These are phyloP conservation scores for Trametes meyenii DNA, from an alignment of 768 basidiomycete species.

Conservation along the genomic window DNA sequence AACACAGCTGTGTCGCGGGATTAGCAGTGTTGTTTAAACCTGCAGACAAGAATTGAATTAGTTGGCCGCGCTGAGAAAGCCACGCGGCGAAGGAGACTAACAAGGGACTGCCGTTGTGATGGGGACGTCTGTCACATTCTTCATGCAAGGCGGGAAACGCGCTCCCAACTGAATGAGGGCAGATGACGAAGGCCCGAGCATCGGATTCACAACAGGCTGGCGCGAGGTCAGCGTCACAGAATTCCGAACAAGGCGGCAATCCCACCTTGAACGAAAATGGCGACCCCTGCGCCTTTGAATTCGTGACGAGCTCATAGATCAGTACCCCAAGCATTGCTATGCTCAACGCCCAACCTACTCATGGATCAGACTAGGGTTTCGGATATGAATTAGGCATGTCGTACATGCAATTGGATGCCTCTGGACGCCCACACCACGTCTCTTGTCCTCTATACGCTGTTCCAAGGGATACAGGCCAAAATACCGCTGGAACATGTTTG, in stretches of 20 bases:
- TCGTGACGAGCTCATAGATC: conserved; percentile 84
- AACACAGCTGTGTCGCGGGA: conserved; percentile 68
- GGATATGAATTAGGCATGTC: conserved; percentile 25
- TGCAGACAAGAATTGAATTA: conserved; percentile 31
- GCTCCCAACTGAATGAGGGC: conserved; percentile 88
- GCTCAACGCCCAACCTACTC: conserved; percentile 64
- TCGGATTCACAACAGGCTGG: conserved; percentile 81
- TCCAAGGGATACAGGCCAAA: conserved; percentile 56
- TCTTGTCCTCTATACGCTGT: conserved; percentile 88
- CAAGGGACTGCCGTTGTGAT: conserved; percentile 60
- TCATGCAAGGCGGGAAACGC: conserved; percentile 94
- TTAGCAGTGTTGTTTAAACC: conserved; percentile 87
- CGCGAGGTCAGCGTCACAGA: background rate
- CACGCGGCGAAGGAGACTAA: conserved; percentile 36
- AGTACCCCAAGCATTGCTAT: conserved; percentile 71
- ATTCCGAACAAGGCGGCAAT: background rate
- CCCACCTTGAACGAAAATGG: conserved; percentile 83
- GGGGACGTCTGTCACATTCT: conserved; percentile 58
- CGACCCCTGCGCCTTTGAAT: conserved; percentile 74
- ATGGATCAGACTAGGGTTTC: conserved; percentile 22
- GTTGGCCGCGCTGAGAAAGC: conserved; percentile 19
- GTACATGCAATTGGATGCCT: conserved; percentile 75
- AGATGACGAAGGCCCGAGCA: conserved; percentile 87
- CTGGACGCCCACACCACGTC: conserved; percentile 82
- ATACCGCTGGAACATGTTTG: conserved; percentile 25